Evolutionary conservation across 257 asterid genomes (phyloP).

Genomic region (Solanum habrochaites): DNA sequence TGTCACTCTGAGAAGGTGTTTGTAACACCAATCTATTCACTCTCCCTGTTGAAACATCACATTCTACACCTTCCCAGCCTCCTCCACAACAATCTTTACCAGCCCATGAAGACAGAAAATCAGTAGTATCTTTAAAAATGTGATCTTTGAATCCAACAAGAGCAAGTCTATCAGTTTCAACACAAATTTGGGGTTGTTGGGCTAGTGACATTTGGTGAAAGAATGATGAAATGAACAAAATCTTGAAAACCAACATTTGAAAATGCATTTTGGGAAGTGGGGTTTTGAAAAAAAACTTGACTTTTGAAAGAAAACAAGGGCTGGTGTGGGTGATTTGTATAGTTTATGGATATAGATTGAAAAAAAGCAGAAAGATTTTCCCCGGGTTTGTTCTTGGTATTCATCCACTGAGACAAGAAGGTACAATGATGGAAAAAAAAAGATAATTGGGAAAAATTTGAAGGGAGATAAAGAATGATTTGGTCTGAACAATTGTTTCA

Average conservation of each 20-base stretch:
- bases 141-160: constrained; percentile 66
- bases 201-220: not conserved
- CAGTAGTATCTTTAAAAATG: constrained; percentile 61
- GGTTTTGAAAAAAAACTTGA: not conserved
- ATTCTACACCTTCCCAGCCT: constrained; percentile 94
- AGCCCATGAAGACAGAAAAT: constrained; percentile 57
- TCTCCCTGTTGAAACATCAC: constrained; percentile 42
- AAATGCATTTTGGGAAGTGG: constrained; percentile 36
- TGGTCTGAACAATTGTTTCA: constrained; percentile 31
- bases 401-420: constrained; percentile 41
- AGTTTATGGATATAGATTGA: not conserved
- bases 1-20: constrained; percentile 23
- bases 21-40: constrained; percentile 52
- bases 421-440: constrained; percentile 34
- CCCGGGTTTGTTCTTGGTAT: constrained; percentile 4
- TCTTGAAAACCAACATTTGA: constrained; percentile 30
- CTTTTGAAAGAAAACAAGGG: not conserved
- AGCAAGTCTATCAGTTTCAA: constrained; percentile 52
- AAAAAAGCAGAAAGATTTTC: constrained; percentile 29
- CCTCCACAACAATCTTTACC: constrained; percentile 79
- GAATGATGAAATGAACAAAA: constrained; percentile 18
- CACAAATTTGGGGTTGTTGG: constrained; percentile 21
- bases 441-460: constrained; percentile 3
- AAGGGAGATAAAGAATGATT: constrained; percentile 11
- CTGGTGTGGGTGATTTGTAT: not conserved